Evolutionary conservation across 306 rosid species (phyloP).

Genomic region (Citrullus colocynthis): DNA sequence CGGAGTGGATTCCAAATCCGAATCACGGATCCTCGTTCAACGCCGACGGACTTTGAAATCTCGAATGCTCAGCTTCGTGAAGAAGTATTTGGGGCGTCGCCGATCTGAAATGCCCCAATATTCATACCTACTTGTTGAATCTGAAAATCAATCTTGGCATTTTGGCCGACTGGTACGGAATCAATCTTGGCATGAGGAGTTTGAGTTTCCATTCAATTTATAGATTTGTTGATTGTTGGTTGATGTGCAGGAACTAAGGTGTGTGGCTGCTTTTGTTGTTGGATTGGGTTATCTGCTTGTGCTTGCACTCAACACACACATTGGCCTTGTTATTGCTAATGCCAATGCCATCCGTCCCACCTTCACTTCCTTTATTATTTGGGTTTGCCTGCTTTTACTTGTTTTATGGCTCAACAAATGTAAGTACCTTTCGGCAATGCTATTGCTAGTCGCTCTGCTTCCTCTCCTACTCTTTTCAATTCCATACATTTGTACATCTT

Average conservation of each 20-base stretch:
- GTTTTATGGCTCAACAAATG: neutral
- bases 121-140: neutral
- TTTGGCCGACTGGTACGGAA: constrained; percentile 1
- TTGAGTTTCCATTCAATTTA: neutral
- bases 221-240: neutral
- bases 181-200: neutral
- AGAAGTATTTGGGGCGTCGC: constrained; percentile 10
- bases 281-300: constrained; percentile 4
- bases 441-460: neutral
- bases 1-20: constrained; percentile 22
- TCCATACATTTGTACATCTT: neutral
- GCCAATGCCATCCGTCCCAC: neutral
- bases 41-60: constrained; percentile 8
- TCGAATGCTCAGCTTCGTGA: constrained; percentile 17
- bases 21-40: neutral
- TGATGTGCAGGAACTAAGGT: constrained; percentile 15
- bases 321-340: no score
- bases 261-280: constrained; percentile 11
- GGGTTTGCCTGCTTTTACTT: neutral
- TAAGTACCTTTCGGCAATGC: neutral
- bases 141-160: neutral
- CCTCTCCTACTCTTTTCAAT: neutral
- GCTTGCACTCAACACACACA: neutral
- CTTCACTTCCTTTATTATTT: neutral
- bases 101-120: constrained; percentile 1